A percentile compares a stretch with the other conserved stretches of the same genome.
Conservation (phyloP, 768 basidiomycete species). For the Kwoniella dendrophila region DNA sequence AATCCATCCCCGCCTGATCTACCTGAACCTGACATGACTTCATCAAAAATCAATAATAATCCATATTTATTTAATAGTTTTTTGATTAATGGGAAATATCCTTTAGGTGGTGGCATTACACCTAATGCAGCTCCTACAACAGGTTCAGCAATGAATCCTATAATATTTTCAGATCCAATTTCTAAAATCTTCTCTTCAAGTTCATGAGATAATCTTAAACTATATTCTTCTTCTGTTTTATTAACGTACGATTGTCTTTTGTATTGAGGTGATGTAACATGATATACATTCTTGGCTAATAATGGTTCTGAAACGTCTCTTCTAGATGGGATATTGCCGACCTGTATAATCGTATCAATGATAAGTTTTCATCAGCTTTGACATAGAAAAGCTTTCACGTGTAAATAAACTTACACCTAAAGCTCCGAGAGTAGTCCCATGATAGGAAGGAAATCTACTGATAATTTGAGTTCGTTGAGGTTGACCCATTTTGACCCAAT, state of each 20-base stretch:
- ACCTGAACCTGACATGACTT: conserved; percentile 35
- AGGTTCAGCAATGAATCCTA: conserved; percentile 37
- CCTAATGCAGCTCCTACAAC: conserved; percentile 31
- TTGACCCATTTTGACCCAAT: conserved; percentile 34
- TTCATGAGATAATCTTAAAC: conserved; percentile 26
- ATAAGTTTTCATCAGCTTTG: neutral
- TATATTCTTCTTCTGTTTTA: conserved; percentile 33
- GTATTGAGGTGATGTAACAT: conserved; percentile 26
- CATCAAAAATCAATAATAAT: conserved; percentile 29
- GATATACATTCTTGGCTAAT: conserved; percentile 20
- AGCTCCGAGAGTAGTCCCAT: conserved; percentile 40
- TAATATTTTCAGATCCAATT: conserved; percentile 30
- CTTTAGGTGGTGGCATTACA: conserved; percentile 36
- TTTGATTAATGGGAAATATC: conserved; percentile 33
- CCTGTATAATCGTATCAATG: neutral
- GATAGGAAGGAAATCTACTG: conserved; percentile 35
- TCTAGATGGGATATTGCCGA: conserved; percentile 17
- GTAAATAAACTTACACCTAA: conserved; percentile 15
- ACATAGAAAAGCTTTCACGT: no score
- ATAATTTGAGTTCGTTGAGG: conserved; percentile 32
- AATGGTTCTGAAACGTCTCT: conserved; percentile 27
- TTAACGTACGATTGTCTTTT: conserved; percentile 10
- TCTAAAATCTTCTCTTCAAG: conserved; percentile 35
- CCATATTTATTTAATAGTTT: conserved; percentile 20
- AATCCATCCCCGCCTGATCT: conserved; percentile 22